These are phyloP conservation scores for Pythium rishiriense DNA, from an alignment of 352 stramenopile genomes.

Conservation along the genomic window DNA sequence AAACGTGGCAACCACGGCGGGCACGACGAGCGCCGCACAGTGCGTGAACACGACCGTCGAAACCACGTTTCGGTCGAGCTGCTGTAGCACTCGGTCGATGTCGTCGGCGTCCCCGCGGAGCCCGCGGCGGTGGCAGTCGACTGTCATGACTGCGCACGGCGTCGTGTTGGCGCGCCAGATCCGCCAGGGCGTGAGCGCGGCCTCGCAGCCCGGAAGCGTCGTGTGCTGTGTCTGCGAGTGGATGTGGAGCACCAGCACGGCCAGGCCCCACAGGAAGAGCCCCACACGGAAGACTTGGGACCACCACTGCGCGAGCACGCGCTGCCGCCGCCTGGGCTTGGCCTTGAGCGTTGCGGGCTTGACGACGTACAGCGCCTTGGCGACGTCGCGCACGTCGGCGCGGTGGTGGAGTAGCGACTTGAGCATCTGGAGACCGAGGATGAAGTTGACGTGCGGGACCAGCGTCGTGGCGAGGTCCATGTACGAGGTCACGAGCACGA, in stretches of 20 bases:
- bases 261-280: not conserved
- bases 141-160: too few species aligned
- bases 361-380: not conserved
- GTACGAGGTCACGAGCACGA: slow-evolving; percentile 16
- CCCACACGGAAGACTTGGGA: not conserved
- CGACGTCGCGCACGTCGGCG: too few species aligned
- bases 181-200: too few species aligned
- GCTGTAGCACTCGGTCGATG: too few species aligned
- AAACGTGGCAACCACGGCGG: not conserved
- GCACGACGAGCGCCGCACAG: slow-evolving; percentile 1
- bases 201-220: not conserved
- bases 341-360: too few species aligned
- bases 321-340: not conserved
- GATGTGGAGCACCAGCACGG: not conserved
- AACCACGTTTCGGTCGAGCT: not conserved
- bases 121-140: too few species aligned
- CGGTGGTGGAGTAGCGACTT: too few species aligned
- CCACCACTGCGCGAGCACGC: not conserved
- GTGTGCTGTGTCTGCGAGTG: not conserved
- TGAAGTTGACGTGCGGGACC: slow-evolving; percentile 13
- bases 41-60: slow-evolving; percentile 1
- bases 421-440: not conserved
- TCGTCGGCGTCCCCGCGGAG: too few species aligned
- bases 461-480: slow-evolving; percentile 11
- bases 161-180: too few species aligned